Base-by-base conservation (phyloP, 2,329 filamentous ascomycete genomes). In the Neofusicoccum umdonicola region DNA sequence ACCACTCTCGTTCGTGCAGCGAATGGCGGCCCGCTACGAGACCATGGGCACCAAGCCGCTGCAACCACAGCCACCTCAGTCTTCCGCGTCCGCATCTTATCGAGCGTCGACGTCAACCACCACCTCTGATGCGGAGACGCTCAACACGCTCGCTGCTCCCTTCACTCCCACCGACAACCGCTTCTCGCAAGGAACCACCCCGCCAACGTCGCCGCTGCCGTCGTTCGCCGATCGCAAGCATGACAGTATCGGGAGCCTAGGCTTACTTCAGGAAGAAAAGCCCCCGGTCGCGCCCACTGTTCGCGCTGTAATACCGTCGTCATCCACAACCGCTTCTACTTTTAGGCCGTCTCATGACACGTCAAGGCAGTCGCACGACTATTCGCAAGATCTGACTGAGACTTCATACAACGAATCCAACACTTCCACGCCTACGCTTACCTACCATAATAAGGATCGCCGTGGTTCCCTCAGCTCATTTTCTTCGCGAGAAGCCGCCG, bases 81-180 rank as follows among this genome's bases (percentile, higher is more conserved):
- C 69, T 61, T 76, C 71, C 67, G 77, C 72, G 67, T 70, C 71
- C 66, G 77, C 72, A 67, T 70, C 71, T 66, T 67, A 70, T 69
- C 73, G 76, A 68, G 73, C 74, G 60, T 78, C 77, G 62, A 70
- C 70, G 48, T 75, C 76, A 61, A 78, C 76, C 68, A 75, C 70
- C 65, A 72, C 68, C 54, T 78, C 76, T 63, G 76, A 78, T 62
- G 72, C 74, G 50, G 76, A 78, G 63, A 78, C 76, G 50, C 70
- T 65, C 22, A 54, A 47, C 39, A 61, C 76, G 62, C 72, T 71
- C 31, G 62, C 35, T 50, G 74, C 76, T 42, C 73, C 72, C 3
- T 74, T 76, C 63, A 73, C 77, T 42, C 72, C 76, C 57, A 73
- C 72, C 52, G 77, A 76, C 66, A 71, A 71, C 67, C 70, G 77